phyloP scores from a whole-genome alignment of 1,284 basidiomycete genomes.

The Ganoderma sp. region DNA sequence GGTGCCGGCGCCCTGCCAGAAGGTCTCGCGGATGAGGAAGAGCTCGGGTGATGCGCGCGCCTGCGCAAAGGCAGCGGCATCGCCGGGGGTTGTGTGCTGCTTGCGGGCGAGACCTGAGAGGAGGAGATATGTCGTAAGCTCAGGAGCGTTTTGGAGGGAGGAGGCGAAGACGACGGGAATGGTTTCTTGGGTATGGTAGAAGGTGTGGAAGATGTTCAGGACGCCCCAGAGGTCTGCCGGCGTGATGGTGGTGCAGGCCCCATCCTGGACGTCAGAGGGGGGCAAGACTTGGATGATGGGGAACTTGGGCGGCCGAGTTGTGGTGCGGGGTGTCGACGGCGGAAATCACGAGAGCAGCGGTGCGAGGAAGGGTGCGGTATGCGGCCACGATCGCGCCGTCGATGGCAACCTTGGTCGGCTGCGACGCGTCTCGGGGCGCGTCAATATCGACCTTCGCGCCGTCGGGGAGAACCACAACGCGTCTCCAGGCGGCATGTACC shows the following conservation, averaged over 20 bases:
- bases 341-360: constrained; percentile 37
- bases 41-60: constrained; percentile 35
- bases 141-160: constrained; percentile 24
- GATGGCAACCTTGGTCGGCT: constrained; percentile 28
- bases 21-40: constrained; percentile 52
- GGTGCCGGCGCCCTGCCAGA: constrained; percentile 62
- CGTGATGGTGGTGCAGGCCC: constrained; percentile 20
- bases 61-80: constrained; percentile 21
- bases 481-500: constrained; percentile 8
- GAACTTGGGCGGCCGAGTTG: constrained; percentile 35
- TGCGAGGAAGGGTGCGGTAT: constrained; percentile 32
- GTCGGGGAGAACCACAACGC: constrained; percentile 31
- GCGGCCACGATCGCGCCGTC: constrained; percentile 26
- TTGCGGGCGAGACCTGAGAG: constrained; percentile 28
- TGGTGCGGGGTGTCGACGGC: constrained; percentile 42
- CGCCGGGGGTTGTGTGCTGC: constrained; percentile 33
- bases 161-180: constrained; percentile 41
- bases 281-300: constrained; percentile 40
- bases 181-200: constrained; percentile 38
- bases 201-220: constrained; percentile 41
- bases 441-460: constrained; percentile 27
- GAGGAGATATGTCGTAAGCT: constrained; percentile 38
- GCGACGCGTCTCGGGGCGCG: constrained; percentile 10
- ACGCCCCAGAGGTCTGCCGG: constrained; percentile 40
- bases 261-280: constrained; percentile 15